These are phyloP conservation scores for Turritis glabra DNA, from an alignment of 345 rosid species.

Conservation along the genomic window DNA sequence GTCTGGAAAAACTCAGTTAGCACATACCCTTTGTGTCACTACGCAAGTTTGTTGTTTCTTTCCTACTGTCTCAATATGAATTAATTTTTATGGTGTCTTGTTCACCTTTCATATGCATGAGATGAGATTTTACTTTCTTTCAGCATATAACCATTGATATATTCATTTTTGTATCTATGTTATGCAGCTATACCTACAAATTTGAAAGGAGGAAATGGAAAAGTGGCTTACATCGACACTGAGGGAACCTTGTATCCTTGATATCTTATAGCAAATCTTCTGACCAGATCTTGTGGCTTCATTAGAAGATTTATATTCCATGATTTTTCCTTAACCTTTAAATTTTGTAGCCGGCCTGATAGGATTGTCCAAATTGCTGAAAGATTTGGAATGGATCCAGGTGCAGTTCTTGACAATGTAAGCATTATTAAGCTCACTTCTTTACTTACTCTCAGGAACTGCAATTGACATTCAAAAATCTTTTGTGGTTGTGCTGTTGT, in stretches of 20 bases:
- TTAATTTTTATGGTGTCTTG: neutral
- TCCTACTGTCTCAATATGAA: constrained; percentile 3
- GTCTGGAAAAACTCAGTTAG: constrained; percentile 93
- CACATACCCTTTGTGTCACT: constrained; percentile 81
- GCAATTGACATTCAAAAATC: neutral
- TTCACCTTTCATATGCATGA: neutral
- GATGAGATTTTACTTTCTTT: neutral
- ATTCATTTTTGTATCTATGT: neutral
- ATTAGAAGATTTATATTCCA: neutral
- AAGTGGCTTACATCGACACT: constrained; percentile 88
- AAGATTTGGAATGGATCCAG: constrained; percentile 97
- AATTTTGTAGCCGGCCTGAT: constrained; percentile 74
- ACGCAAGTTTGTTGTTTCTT: constrained; percentile 63
- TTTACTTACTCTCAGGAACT: neutral
- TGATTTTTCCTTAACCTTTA: constrained; percentile 41
- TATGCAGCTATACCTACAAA: constrained; percentile 78
- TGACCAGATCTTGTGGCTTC: constrained; percentile 15
- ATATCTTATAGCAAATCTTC: neutral
- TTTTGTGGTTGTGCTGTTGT: too few relatives aligned
- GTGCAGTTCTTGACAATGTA: constrained; percentile 96
- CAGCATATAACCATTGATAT: neutral
- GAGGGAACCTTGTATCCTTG: constrained; percentile 90
- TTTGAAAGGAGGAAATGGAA: constrained; percentile 91
- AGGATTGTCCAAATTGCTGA: constrained; percentile 86
- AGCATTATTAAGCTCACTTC: constrained; percentile 17